These are phyloP conservation scores for Sporodiniella umbellata DNA, from an alignment of 371 early-diverging fungal genomes.

Conservation along the genomic window DNA sequence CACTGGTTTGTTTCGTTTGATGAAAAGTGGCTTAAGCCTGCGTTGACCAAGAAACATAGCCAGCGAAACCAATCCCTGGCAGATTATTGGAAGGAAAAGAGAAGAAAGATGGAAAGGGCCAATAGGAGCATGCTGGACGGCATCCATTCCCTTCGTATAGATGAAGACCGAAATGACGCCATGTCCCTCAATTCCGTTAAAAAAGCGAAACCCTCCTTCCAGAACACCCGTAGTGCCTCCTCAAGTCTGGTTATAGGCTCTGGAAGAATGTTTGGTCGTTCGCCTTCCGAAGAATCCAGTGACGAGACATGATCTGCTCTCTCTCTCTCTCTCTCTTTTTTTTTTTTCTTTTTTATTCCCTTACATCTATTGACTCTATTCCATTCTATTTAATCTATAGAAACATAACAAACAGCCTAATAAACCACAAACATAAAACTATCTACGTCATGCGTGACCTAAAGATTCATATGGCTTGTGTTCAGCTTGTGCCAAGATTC, in stretches of 20 bases:
- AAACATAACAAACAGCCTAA: too few relatives aligned
- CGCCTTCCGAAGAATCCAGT: slow-evolving; percentile 21
- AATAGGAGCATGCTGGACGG: slow-evolving; percentile 44
- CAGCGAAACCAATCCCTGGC: slow-evolving; percentile 44
- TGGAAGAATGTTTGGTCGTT: slow-evolving; percentile 47
- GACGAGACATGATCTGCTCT: slow-evolving; percentile 3
- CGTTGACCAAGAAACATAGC: slow-evolving; percentile 57
- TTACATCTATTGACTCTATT: too few relatives aligned
- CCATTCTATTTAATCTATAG: too few relatives aligned
- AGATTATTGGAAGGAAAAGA: slow-evolving; percentile 47
- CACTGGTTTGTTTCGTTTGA: slow-evolving; percentile 89
- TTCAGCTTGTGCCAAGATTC: too few relatives aligned
- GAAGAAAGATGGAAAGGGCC: slow-evolving; percentile 46
- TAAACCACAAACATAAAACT: too few relatives aligned
- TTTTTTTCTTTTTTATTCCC: too few relatives aligned
- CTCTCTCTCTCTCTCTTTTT: too few relatives aligned
- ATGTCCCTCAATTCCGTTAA: slow-evolving; percentile 35
- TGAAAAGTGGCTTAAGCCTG: slow-evolving; percentile 74
- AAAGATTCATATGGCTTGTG: too few relatives aligned
- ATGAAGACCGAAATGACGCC: slow-evolving; percentile 26
- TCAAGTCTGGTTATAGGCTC: slow-evolving; percentile 27
- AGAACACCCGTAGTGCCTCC: slow-evolving; percentile 4
- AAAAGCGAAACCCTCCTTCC: neutral
- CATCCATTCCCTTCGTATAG: slow-evolving; percentile 29
- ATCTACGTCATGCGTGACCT: too few relatives aligned